A percentile compares a stretch with the other conserved stretches of the same genome.
These are phyloP conservation scores for Ophiorrhiza pumila DNA, from an alignment of 257 asterid species.

Conservation along the genomic window DNA sequence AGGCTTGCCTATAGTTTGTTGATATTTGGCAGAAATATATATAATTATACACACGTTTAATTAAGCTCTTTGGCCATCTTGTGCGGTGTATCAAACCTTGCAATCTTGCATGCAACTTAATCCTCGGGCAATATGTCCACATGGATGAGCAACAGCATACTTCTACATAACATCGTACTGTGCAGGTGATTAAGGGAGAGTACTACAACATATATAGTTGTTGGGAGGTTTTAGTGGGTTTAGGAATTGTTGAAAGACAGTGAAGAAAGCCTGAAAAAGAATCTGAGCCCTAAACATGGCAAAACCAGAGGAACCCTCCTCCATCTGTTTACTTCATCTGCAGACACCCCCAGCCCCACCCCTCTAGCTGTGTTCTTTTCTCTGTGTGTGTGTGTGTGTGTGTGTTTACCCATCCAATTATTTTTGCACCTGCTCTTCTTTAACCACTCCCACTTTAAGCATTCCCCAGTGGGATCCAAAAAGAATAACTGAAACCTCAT, in stretches of 20 bases:
- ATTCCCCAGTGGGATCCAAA: not conserved
- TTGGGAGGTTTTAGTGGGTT: slow-evolving; percentile 21
- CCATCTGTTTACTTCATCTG: slow-evolving; percentile 15
- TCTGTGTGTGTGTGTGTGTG: not conserved
- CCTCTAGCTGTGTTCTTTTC: not conserved
- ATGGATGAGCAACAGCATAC: not conserved
- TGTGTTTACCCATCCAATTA: not conserved
- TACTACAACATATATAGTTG: slow-evolving; percentile 3
- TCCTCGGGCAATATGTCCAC: not conserved
- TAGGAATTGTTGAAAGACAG: slow-evolving; percentile 32
- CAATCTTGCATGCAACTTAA: not conserved
- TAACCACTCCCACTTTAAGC: slow-evolving; percentile 5
- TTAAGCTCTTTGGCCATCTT: not conserved
- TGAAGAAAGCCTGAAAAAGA: slow-evolving; percentile 36
- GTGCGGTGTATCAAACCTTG: too few relatives aligned
- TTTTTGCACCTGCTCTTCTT: not conserved
- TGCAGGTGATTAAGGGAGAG: too few relatives aligned
- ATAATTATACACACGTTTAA: too few relatives aligned
- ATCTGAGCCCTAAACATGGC: slow-evolving; percentile 48
- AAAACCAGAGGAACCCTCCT: slow-evolving; percentile 41
- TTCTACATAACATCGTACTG: too few relatives aligned
- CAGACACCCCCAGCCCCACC: not conserved
- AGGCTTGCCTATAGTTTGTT: too few relatives aligned
- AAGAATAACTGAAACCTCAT: not conserved
- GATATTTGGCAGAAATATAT: too few relatives aligned